Conservation (phyloP, 2,329 filamentous ascomycete species). For the Colletotrichum tanaceti region DNA sequence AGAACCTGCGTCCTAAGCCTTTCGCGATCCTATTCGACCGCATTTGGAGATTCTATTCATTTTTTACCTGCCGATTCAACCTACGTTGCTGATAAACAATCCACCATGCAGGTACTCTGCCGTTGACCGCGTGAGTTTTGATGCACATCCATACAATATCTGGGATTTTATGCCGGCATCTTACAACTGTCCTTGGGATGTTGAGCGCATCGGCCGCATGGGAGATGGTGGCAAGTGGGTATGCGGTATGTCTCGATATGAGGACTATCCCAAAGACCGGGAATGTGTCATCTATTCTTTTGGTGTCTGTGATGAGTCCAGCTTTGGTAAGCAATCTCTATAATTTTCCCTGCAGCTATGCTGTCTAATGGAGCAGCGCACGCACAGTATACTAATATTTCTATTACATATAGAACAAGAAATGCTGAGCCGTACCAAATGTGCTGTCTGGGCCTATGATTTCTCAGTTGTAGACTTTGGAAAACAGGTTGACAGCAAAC, state of each 20-base stretch:
- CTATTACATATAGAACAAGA: slow-evolving; percentile 45
- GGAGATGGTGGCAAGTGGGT: slow-evolving; percentile 57
- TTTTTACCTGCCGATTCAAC: no score
- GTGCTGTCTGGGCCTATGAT: slow-evolving; percentile 54
- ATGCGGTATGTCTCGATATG: slow-evolving; percentile 53
- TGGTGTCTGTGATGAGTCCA: slow-evolving; percentile 51
- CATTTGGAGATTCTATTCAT: no score
- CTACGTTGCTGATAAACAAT: not conserved
- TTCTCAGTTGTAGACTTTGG: slow-evolving; percentile 50
- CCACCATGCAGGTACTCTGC: no score
- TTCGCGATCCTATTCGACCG: no score
- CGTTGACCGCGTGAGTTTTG: no score
- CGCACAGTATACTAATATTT: not conserved
- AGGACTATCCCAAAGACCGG: slow-evolving; percentile 41
- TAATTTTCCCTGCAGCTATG: not conserved
- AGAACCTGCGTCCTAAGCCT: no score
- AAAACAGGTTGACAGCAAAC: slow-evolving; percentile 43
- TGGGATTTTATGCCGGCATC: slow-evolving; percentile 55
- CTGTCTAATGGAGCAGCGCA: no score
- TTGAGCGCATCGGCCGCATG: slow-evolving; percentile 52
- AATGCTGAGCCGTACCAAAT: slow-evolving; percentile 51
- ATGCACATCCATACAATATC: slow-evolving; percentile 44
- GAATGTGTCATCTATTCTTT: slow-evolving; percentile 53
- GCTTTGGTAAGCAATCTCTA: slow-evolving; percentile 42
- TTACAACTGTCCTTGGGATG: slow-evolving; percentile 53